These are phyloP conservation scores for Comarum palustre DNA, from an alignment of 306 rosid species.

Conservation along the genomic window DNA sequence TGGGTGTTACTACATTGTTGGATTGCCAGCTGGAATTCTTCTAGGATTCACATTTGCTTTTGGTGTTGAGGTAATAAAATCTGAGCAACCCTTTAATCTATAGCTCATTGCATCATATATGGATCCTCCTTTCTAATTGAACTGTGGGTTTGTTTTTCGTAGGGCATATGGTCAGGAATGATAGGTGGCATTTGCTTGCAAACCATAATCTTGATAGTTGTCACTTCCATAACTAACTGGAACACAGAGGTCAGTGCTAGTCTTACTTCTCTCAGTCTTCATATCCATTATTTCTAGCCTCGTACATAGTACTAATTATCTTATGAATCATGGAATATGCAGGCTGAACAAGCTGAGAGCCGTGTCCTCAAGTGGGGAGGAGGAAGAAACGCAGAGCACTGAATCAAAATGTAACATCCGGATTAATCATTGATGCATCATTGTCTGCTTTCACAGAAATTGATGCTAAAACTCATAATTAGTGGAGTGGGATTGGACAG, in stretches of 20 bases:
- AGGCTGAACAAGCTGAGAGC: conserved; percentile 72
- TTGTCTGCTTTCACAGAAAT: not conserved
- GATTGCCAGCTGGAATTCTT: conserved; percentile 73
- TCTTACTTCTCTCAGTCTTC: not conserved
- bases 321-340: conserved; percentile 17
- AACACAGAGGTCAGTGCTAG: conserved; percentile 50
- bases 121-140: not conserved
- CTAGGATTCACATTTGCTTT: conserved; percentile 56
- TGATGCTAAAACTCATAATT: conserved; percentile 1
- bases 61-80: conserved; percentile 51
- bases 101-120: not conserved
- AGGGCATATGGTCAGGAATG: conserved; percentile 88
- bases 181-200: conserved; percentile 70
- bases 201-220: conserved; percentile 49
- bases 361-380: conserved; percentile 80
- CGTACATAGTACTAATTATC: not conserved
- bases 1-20: conserved; percentile 62
- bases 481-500: not conserved
- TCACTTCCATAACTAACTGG: conserved; percentile 64
- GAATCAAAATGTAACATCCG: not conserved
- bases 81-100: not conserved
- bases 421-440: not conserved
- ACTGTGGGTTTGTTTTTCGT: not conserved
- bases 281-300: not conserved
- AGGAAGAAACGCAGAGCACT: conserved; percentile 31